Conservation (phyloP, 2,329 filamentous ascomycete species). For the Tolypocladium sp. region DNA sequence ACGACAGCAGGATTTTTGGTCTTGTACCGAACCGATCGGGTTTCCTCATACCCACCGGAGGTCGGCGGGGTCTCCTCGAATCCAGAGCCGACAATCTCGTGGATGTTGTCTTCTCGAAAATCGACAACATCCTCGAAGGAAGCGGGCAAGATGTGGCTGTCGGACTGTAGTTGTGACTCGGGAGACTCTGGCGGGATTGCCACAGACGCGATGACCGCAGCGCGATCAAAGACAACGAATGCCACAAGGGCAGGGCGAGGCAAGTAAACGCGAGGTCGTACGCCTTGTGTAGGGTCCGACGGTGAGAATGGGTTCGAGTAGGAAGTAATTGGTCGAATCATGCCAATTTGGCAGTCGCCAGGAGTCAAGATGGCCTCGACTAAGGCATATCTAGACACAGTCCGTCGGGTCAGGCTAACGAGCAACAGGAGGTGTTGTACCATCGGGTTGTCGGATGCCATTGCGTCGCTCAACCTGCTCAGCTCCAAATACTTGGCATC, state of each 20-base stretch:
- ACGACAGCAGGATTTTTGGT: slow-evolving; percentile 54
- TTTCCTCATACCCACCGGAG: slow-evolving; percentile 30
- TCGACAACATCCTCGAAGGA: slow-evolving; percentile 83
- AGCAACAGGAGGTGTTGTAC: slow-evolving; percentile 54
- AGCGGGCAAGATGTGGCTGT: slow-evolving; percentile 52
- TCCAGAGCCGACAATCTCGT: slow-evolving; percentile 56
- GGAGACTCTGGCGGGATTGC: slow-evolving; percentile 58
- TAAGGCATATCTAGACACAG: slow-evolving; percentile 58
- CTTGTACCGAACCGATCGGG: slow-evolving; percentile 40
- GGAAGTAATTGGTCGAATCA: slow-evolving; percentile 58
- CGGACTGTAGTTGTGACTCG: slow-evolving; percentile 64
- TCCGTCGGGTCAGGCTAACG: slow-evolving; percentile 43
- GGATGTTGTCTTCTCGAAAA: slow-evolving; percentile 55
- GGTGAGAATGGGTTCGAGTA: slow-evolving; percentile 46
- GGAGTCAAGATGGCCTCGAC: slow-evolving; percentile 59
- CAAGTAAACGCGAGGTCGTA: slow-evolving; percentile 60
- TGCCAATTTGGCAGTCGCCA: slow-evolving; percentile 46
- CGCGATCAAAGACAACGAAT: slow-evolving; percentile 71
- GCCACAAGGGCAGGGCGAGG: slow-evolving; percentile 73
- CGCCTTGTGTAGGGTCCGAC: slow-evolving; percentile 21
- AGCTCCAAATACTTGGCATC: slow-evolving; percentile 40
- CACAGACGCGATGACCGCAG: slow-evolving; percentile 69
- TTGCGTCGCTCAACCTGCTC: slow-evolving; percentile 40
- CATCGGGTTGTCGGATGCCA: slow-evolving; percentile 38
- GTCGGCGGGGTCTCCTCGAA: slow-evolving; percentile 45